Evolutionary conservation across 192 early-diverging fungal species (phyloP).

Genomic region (Diversispora epigaea): DNA sequence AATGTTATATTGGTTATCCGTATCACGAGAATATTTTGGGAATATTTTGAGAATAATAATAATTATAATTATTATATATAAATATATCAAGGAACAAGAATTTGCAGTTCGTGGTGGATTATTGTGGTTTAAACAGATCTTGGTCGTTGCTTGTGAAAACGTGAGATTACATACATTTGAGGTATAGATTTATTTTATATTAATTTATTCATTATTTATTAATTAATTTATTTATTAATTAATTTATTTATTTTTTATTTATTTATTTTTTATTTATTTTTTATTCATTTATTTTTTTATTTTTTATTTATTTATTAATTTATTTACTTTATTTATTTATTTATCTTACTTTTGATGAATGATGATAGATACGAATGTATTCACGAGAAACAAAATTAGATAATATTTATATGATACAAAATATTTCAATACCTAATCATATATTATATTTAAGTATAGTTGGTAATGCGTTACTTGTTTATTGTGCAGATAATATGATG

Average conservation of each 20-base stretch:
- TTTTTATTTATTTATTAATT: background rate
- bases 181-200: conserved; percentile 16
- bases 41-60: too few species aligned
- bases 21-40: too few species aligned
- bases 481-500: conserved; percentile 53
- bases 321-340: background rate
- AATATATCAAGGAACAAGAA: conserved; percentile 53
- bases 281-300: background rate
- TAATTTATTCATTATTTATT: background rate
- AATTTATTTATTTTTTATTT: background rate
- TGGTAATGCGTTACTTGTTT: conserved; percentile 28
- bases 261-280: background rate
- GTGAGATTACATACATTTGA: conserved; percentile 40
- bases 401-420: conserved; percentile 54
- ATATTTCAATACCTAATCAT: conserved; percentile 19
- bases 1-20: background rate
- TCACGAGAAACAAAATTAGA: conserved; percentile 73
- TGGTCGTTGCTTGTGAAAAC: conserved; percentile 68
- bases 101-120: conserved; percentile 70
- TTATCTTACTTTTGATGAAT: background rate
- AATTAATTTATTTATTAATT: background rate
- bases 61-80: background rate
- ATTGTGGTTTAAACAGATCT: conserved; percentile 67
- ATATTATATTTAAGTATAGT: conserved; percentile 29
- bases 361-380: conserved; percentile 64